Evolutionary conservation across 257 asterid species (phyloP).

Genomic region (Verbena officinalis): DNA sequence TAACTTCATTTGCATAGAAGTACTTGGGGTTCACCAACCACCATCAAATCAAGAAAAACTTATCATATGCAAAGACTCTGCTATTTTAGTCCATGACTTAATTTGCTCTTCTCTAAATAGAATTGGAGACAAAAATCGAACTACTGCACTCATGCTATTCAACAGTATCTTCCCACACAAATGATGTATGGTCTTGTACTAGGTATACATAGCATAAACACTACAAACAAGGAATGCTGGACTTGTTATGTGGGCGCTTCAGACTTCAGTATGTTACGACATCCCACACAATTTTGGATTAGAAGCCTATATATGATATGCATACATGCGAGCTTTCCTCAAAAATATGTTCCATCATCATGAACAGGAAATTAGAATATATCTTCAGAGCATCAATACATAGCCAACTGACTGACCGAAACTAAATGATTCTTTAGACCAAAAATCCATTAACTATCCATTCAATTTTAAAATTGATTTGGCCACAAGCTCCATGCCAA

Average conservation of each 20-base stretch:
- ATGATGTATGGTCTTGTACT: neutral
- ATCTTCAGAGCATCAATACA: conserved; percentile 16
- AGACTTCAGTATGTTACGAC: too few species aligned
- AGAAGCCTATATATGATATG: neutral
- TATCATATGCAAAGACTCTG: conserved; percentile 1
- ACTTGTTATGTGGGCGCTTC: neutral
- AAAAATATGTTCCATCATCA: neutral
- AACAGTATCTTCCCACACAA: neutral
- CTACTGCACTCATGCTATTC: conserved; percentile 2
- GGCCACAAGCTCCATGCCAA: neutral
- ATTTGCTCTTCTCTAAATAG: conserved; percentile 14
- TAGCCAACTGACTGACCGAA: conserved; percentile 3
- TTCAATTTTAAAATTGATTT: neutral
- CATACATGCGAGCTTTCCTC: neutral
- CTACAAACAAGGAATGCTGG: neutral
- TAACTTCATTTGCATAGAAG: conserved; percentile 11
- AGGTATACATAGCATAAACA: conserved; percentile 6
- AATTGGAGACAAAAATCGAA: conserved; percentile 1
- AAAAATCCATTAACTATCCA: conserved; percentile 4
- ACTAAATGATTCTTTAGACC: neutral
- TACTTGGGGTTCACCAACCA: conserved; percentile 17
- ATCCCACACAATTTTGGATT: conserved; percentile 10
- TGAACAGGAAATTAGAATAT: neutral
- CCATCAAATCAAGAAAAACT: conserved; percentile 24
- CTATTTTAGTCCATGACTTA: neutral